Evolutionary conservation across 2,329 filamentous ascomycete species (phyloP).

Genomic region (Ampelomyces quisqualis): DNA sequence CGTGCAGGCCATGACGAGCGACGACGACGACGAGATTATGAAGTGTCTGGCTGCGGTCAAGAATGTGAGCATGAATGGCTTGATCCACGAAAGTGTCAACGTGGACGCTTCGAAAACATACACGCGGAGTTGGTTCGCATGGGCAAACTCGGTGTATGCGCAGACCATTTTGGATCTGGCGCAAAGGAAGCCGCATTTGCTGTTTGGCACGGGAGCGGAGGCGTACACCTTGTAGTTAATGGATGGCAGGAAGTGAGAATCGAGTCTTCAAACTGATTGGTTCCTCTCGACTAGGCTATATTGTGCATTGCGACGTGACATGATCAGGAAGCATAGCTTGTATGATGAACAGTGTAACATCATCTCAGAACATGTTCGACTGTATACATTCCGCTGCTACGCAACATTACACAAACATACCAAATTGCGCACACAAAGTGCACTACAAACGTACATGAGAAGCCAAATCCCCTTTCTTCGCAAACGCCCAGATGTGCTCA

Average conservation of each 20-base stretch:
- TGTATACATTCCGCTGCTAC: too few relatives aligned
- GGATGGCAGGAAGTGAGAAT: background rate
- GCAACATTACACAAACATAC: too few relatives aligned
- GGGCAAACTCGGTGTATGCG: slow-evolving; percentile 96
- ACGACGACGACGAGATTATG: slow-evolving; percentile 79
- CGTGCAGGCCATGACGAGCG: slow-evolving; percentile 84
- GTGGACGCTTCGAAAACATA: slow-evolving; percentile 71
- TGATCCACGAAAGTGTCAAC: slow-evolving; percentile 90
- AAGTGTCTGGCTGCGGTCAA: slow-evolving; percentile 73
- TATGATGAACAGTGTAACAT: too few relatives aligned
- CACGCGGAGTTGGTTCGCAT: slow-evolving; percentile 94
- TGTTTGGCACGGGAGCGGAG: slow-evolving; percentile 68
- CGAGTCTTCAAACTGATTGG: too few relatives aligned
- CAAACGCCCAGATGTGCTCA: too few relatives aligned
- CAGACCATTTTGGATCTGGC: slow-evolving; percentile 89
- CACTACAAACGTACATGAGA: too few relatives aligned
- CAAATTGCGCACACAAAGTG: too few relatives aligned
- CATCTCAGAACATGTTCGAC: too few relatives aligned
- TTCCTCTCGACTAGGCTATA: too few relatives aligned
- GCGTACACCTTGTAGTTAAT: slow-evolving; percentile 22
- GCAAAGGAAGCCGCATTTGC: slow-evolving; percentile 80
- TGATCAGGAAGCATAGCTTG: too few relatives aligned
- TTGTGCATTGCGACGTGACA: too few relatives aligned
- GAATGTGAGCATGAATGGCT: slow-evolving; percentile 69
- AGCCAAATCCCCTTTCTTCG: too few relatives aligned